Conservation (phyloP, 75 land plant genomes). For the Chamaecyparis obtusa region DNA sequence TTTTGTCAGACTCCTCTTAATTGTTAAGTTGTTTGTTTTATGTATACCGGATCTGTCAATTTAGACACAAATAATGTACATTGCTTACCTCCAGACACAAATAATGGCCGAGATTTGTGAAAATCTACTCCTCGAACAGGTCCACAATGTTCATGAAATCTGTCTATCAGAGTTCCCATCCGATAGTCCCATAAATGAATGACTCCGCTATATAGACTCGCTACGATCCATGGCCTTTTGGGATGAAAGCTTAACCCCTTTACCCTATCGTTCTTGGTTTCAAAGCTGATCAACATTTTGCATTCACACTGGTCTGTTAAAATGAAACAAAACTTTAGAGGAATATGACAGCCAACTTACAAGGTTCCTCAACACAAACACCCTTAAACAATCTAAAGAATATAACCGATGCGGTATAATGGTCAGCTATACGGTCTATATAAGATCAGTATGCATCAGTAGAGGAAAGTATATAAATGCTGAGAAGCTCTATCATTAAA, state of each 20-base stretch:
- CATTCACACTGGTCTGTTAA: background rate
- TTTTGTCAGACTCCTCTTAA: background rate
- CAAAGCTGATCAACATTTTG: constrained; percentile 68
- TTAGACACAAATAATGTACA: background rate
- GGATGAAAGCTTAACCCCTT: constrained; percentile 78
- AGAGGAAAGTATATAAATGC: background rate
- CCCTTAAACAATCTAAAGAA: background rate
- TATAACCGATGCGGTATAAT: background rate
- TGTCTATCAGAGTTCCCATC: constrained; percentile 83
- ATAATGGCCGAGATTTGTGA: constrained; percentile 77
- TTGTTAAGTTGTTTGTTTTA: background rate
- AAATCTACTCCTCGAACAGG: constrained; percentile 85
- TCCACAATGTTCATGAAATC: constrained; percentile 80
- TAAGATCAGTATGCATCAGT: background rate
- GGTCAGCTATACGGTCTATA: background rate
- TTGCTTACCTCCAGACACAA: constrained; percentile 71
- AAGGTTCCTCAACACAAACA: background rate
- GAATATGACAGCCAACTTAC: background rate
- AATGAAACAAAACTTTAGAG: background rate
- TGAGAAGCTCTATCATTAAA: background rate
- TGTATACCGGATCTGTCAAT: background rate
- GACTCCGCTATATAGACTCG: constrained; percentile 80
- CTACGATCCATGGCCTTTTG: constrained; percentile 75
- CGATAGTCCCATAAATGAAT: constrained; percentile 88
- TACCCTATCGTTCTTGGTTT: constrained; percentile 80